phyloP scores from a whole-genome alignment of 805 yeast species.

The Kodamaea sagamina region DNA sequence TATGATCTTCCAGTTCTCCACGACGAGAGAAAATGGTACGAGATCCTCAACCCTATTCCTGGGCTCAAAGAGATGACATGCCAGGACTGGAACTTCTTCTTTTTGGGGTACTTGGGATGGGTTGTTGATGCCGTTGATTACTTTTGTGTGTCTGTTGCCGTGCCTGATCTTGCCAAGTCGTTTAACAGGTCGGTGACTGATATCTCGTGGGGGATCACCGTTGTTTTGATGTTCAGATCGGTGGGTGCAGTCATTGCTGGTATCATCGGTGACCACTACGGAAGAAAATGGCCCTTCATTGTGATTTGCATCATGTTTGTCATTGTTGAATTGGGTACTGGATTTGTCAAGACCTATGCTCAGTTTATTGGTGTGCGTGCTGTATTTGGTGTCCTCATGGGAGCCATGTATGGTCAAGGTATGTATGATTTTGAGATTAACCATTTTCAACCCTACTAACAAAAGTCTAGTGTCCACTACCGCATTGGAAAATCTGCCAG shows the following conservation, averaged over 20 bases:
- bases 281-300: conserved; percentile 27
- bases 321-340: conserved; percentile 26
- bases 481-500: too few relatives aligned
- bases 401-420: conserved; percentile 20
- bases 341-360: conserved; percentile 24
- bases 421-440: too few relatives aligned
- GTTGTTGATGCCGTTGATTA: conserved; percentile 29
- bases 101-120: conserved; percentile 27
- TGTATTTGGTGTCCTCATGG: conserved; percentile 28
- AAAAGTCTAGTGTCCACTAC: too few relatives aligned
- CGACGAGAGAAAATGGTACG: conserved; percentile 10
- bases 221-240: conserved; percentile 29
- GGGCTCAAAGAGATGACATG: conserved; percentile 15
- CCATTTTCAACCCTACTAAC: too few relatives aligned
- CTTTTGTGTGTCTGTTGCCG: conserved; percentile 25
- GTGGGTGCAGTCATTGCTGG: conserved; percentile 30
- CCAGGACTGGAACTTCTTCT: conserved; percentile 23
- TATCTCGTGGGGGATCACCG: conserved; percentile 28
- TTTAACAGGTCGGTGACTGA: conserved; percentile 19
- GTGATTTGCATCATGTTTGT: conserved; percentile 22
- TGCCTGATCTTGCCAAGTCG: conserved; percentile 21
- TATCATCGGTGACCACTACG: conserved; percentile 25
- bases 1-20: conserved; percentile 19
- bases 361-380: conserved; percentile 29
- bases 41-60: conserved; percentile 18